These are phyloP conservation scores for Pistacia integerrima DNA, from an alignment of 345 rosid species.

Conservation along the genomic window DNA sequence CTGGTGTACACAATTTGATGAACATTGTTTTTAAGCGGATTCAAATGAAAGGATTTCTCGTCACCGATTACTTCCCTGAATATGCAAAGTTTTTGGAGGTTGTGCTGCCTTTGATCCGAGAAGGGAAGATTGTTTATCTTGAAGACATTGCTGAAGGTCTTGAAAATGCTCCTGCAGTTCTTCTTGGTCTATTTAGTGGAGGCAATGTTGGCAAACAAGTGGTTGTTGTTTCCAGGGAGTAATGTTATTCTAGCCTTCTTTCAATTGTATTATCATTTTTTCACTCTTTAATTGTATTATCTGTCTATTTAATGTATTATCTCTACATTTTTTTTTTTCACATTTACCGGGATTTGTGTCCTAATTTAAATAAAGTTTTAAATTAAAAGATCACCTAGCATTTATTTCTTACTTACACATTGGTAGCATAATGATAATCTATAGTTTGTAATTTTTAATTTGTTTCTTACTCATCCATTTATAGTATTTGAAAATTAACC, in stretches of 20 bases:
- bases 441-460: too few relatives aligned
- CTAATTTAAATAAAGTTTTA: too few relatives aligned
- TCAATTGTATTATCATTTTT: too few relatives aligned
- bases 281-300: too few relatives aligned
- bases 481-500: too few relatives aligned
- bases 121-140: conserved; percentile 31
- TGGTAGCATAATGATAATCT: too few relatives aligned
- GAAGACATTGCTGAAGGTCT: not conserved
- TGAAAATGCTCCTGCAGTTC: conserved; percentile 55
- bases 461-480: too few relatives aligned
- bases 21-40: conserved; percentile 22
- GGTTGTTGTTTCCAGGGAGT: conserved; percentile 18
- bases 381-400: too few relatives aligned
- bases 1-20: conserved; percentile 6
- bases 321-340: too few relatives aligned
- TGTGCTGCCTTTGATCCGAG: conserved; percentile 39
- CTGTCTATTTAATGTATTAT: too few relatives aligned
- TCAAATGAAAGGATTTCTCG: conserved; percentile 38
- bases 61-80: conserved; percentile 34
- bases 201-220: conserved; percentile 63
- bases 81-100: conserved; percentile 47
- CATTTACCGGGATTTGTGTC: too few relatives aligned
- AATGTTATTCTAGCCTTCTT: not conserved
- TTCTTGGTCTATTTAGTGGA: conserved; percentile 54
- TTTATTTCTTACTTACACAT: too few relatives aligned